Evolutionary conservation across 176 grass and related monocot species (phyloP).

Genomic region (Cenchrus fungigraminus): DNA sequence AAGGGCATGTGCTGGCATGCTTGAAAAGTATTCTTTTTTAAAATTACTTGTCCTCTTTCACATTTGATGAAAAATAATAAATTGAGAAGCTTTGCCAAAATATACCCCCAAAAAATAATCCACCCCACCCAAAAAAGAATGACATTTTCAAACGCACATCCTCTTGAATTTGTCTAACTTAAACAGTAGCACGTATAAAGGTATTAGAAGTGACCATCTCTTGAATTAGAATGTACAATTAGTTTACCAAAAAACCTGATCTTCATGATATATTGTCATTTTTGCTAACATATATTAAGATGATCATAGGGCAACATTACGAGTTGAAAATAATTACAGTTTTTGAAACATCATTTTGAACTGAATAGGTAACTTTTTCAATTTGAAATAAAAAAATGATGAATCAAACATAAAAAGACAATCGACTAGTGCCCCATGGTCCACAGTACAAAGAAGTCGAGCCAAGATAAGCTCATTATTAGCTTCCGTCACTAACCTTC

Average conservation of each 20-base stretch:
- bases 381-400: not conserved
- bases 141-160: not conserved
- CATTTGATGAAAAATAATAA: constrained; percentile 6
- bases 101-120: not conserved
- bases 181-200: not conserved
- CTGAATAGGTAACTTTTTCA: not conserved
- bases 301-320: not conserved
- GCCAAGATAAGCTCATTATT: constrained; percentile 29
- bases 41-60: not conserved
- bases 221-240: not conserved
- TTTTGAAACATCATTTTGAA: constrained; percentile 22
- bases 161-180: not conserved
- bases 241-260: constrained; percentile 1
- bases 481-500: constrained; percentile 66
- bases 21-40: not conserved
- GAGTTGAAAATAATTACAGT: not conserved
- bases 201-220: constrained; percentile 5
- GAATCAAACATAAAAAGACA: constrained; percentile 15
- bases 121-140: not conserved
- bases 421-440: not conserved
- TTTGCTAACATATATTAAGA: constrained; percentile 31
- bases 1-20: not conserved
- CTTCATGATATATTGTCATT: not conserved
- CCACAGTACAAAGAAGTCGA: constrained; percentile 10
- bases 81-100: constrained; percentile 2